Conservation (phyloP, 139 green algal genomes). For the Closterium sp. region DNA sequence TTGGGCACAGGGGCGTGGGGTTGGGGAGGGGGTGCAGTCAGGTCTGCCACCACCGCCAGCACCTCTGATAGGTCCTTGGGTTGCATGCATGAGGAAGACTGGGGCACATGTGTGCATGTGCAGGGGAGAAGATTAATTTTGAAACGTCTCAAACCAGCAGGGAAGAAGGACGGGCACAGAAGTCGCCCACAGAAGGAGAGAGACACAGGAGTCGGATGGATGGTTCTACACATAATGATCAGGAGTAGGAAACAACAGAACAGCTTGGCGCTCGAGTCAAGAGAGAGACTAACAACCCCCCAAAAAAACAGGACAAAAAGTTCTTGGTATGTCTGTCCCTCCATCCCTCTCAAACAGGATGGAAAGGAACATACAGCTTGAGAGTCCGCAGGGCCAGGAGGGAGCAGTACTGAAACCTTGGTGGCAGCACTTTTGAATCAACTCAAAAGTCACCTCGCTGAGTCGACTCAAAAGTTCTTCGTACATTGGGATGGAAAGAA, state of each 20-base stretch:
- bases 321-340: too few species aligned
- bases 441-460: neutral
- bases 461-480: neutral
- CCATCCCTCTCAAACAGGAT: too few species aligned
- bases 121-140: too few species aligned
- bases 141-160: neutral
- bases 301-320: too few species aligned
- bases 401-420: too few species aligned
- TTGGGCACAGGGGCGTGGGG: neutral
- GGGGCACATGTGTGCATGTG: neutral
- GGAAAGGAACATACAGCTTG: neutral
- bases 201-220: too few species aligned
- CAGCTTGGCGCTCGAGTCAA: too few species aligned
- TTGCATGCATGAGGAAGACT: neutral
- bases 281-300: too few species aligned
- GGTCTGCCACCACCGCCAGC: neutral
- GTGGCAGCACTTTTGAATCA: neutral
- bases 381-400: neutral
- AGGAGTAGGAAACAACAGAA: too few species aligned
- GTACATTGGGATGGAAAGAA: neutral
- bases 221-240: too few species aligned
- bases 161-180: too few species aligned
- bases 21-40: neutral
- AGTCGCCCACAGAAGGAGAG: too few species aligned
- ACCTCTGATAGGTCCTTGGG: neutral